Percentiles rank a stretch among this genome's conserved stretches.
phyloP scores from a whole-genome alignment of 2,329 filamentous ascomycete species.

The Aspergillus texensis region DNA sequence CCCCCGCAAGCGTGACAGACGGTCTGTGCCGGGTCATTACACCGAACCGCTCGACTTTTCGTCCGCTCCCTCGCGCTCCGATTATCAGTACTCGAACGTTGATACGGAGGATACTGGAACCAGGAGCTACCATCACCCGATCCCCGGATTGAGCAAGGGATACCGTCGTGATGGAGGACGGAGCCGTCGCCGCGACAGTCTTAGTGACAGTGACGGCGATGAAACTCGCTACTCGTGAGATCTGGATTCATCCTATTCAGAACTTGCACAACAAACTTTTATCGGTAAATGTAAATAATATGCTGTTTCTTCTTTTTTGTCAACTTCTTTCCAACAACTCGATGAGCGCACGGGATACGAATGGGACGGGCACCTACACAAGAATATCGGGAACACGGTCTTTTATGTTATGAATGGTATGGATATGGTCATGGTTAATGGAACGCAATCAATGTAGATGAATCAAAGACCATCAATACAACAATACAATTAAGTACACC shows the following conservation, averaged over 20 bases:
- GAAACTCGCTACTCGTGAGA: constrained; percentile 34
- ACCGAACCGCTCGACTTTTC: constrained; percentile 49
- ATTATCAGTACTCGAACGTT: constrained; percentile 46
- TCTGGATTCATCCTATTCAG: not conserved
- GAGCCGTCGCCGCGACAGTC: constrained; percentile 53
- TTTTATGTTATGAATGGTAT: not conserved
- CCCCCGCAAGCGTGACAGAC: constrained; percentile 39
- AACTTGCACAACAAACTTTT: not conserved
- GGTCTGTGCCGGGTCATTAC: constrained; percentile 43
- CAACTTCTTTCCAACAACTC: not conserved
- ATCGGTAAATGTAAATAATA: constrained; percentile 8
- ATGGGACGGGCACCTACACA: not conserved
- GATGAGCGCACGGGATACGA: not conserved
- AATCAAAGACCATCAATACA: not conserved
- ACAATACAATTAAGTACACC: too few species aligned
- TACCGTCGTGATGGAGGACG: constrained; percentile 41
- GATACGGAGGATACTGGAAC: constrained; percentile 51
- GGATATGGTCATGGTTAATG: constrained; percentile 6
- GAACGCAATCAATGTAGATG: not conserved
- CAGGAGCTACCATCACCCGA: constrained; percentile 60
- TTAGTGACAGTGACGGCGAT: constrained; percentile 57
- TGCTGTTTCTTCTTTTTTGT: not conserved
- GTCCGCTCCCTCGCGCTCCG: constrained; percentile 38
- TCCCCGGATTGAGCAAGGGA: constrained; percentile 55
- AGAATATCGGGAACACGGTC: not conserved